Conservation (phyloP, 306 rosid genomes). For the Sindora glabra region DNA sequence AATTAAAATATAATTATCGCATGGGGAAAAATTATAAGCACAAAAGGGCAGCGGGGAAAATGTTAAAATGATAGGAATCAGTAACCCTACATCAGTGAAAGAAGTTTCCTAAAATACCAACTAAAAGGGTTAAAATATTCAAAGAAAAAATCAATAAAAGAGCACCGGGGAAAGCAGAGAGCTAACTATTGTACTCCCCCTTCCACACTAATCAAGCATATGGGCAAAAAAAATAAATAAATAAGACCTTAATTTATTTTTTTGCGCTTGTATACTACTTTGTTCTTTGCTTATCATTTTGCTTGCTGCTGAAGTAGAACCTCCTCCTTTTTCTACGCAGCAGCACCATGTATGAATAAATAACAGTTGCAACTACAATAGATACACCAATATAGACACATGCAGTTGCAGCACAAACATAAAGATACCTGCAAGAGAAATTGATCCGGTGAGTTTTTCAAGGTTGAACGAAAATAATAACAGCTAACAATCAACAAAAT, state of each 20-base stretch:
- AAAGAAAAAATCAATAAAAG: no score
- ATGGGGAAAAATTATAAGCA: no score
- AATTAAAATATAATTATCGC: no score
- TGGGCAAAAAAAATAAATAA: no score
- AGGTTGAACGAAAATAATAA: constrained; percentile 5
- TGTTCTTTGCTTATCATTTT: constrained; percentile 8
- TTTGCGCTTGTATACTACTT: neutral
- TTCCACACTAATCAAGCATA: no score
- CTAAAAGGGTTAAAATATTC: no score
- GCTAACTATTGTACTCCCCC: no score
- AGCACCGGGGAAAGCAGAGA: no score
- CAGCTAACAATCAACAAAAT: neutral
- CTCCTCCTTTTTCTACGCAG: constrained; percentile 31
- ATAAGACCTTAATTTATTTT: constrained; percentile 11
- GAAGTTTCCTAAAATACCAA: no score
- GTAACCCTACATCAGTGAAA: no score
- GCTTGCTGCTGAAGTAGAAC: constrained; percentile 13
- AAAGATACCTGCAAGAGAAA: constrained; percentile 57
- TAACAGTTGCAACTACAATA: constrained; percentile 51
- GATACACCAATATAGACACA: constrained; percentile 57
- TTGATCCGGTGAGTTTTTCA: constrained; percentile 2
- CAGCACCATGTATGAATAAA: constrained; percentile 49
- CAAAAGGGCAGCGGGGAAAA: no score
- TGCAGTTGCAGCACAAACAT: constrained; percentile 60
- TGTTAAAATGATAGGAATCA: no score